Evolutionary conservation across 352 stramenopile genomes (phyloP).

Genomic region (Phytophthora megakarya): DNA sequence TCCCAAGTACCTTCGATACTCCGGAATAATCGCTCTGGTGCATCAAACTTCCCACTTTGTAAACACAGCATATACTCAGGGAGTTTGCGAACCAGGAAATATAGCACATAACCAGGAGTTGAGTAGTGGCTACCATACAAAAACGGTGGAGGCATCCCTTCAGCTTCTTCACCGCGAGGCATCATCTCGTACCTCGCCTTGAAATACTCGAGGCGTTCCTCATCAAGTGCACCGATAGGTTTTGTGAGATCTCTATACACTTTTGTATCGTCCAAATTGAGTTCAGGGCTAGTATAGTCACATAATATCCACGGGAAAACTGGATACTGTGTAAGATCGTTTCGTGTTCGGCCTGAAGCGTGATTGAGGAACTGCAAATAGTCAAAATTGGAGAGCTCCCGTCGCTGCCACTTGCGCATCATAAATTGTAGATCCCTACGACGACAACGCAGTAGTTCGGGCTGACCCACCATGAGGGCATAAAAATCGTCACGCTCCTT

Average conservation of each 20-base stretch:
- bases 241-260: conserved; percentile 93
- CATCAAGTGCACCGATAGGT: conserved; percentile 93
- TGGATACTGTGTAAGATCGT: conserved; percentile 94
- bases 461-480: conserved; percentile 61
- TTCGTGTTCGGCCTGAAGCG: conserved; percentile 72
- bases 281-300: conserved; percentile 81
- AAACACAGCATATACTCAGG: conserved; percentile 96
- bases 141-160: conserved; percentile 92
- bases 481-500: conserved; percentile 82
- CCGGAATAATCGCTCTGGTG: conserved; percentile 97
- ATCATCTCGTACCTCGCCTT: conserved; percentile 90
- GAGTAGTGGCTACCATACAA: conserved; percentile 97
- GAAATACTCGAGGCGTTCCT: conserved; percentile 89
- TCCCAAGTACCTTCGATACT: conserved; percentile 94
- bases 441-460: conserved; percentile 49
- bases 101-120: conserved; percentile 95
- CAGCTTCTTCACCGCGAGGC: conserved; percentile 76
- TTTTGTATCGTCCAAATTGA: conserved; percentile 80
- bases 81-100: conserved; percentile 97
- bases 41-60: conserved; percentile 98
- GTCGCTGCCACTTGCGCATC: conserved; percentile 71
- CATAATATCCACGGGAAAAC: conserved; percentile 96
- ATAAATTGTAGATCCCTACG: conserved; percentile 58
- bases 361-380: conserved; percentile 91
- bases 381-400: conserved; percentile 94